Evolutionary conservation across 306 rosid species (phyloP), one percentile per base, ranked within the genome.

Genomic region (Citrullus amarus): DNA sequence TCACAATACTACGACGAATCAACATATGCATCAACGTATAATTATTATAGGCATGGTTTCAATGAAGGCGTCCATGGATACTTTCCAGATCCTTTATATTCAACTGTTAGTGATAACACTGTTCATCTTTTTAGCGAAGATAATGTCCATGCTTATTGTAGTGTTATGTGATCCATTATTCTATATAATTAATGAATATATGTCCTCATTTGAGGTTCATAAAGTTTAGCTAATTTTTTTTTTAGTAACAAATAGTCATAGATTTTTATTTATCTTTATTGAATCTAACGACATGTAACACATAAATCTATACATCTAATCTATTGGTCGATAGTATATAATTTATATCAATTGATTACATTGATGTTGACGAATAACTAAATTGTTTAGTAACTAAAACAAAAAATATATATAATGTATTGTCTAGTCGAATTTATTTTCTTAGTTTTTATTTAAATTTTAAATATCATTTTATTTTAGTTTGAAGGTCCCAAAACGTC

Each of bases 91-190:
- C 93, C 82, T 13, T 83, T 86, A 1, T 90, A 90, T 70, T 80
- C 84, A 3, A 92, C 91, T 0, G 85, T 89, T 0, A 76, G 81
- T 4, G 96, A 93, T 85, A 84, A 88, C 44, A 89, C 90, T 18
- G 88, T 90, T 2, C 91, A 88, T 82, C 93, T 89, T 30, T 89
- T 93, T 16, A 89, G 93, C 48, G 98, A 93, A 69, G 94, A 93
- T 44, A 91, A 93, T 25, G 96, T 87, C 32, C 86, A 89, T 85
- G 89, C 94, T 17, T 89, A 88, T 48, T 93, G 97, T 84, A 78
- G 48, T 20, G 60, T 88, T 80, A 91, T 93, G 96, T 89, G 88
- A 91, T 44, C 11, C n/a, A 43, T 22, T 12, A 11, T 44, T 70
- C 32, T 13, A 46, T 70, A 6, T 70, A 41, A 48, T 13, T 48